Conservation (phyloP, 306 rosid genomes). For the Citrullus colocynthis region DNA sequence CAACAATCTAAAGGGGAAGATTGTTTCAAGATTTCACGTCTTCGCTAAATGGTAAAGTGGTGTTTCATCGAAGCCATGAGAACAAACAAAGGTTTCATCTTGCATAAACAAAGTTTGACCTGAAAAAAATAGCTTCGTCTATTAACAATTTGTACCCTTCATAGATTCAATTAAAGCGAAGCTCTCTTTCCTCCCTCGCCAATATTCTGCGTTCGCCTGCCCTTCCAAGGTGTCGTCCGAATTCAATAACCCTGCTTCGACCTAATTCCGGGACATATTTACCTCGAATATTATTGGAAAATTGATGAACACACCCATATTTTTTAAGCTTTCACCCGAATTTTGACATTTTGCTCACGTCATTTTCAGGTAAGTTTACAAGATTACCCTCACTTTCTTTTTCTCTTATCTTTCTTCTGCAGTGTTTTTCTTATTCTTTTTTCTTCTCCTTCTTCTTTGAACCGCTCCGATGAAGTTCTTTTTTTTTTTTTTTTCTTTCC, state of each 20-base stretch:
- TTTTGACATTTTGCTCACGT: too few species aligned
- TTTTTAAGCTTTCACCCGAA: too few species aligned
- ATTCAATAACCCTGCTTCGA: neutral
- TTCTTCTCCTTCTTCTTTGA: too few species aligned
- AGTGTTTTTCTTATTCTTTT: too few species aligned
- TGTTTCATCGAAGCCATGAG: neutral
- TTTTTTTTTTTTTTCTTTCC: too few species aligned
- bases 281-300: neutral
- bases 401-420: too few species aligned
- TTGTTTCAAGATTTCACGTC: neutral
- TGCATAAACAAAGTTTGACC: neutral
- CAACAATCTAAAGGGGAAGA: neutral
- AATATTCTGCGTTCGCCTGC: neutral
- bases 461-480: too few species aligned
- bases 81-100: neutral
- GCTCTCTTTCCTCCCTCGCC: neutral
- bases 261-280: neutral
- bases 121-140: neutral
- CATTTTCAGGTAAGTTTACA: too few species aligned
- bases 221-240: neutral
- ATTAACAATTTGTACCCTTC: neutral
- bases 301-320: too few species aligned
- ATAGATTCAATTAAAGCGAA: neutral
- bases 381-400: too few species aligned
- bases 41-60: neutral